Base-by-base conservation (phyloP, 352 stramenopile genomes). In the Pythium oligandrum region DNA sequence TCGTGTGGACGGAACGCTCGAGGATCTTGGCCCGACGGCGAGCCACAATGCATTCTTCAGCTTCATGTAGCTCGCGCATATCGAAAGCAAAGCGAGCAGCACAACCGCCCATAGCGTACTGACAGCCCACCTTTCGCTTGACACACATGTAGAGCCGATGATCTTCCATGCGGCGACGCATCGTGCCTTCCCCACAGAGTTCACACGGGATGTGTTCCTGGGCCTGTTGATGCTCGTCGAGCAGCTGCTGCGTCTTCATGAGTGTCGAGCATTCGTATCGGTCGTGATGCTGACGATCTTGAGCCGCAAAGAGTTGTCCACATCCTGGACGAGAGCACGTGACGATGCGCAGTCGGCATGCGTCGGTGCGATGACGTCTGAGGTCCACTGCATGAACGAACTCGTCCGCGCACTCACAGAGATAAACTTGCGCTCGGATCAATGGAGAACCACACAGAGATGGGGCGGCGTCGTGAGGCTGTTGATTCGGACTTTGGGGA, bases 341-440 rank as follows among this genome's bases (percentile, higher is more conserved):
- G 6, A 88, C 60, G 8, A 73, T 31, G 11, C 78, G 73, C 5
- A 61, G 61, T 4, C 63, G 40, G 48, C 81, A 92, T 12, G 67
- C 56, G 12, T 60, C 48, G 6, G 68, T 56, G 40, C 67, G 57
- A 39, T 92, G 78, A 3, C 48, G 46, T 35, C 59, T 66, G 33
- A 78, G 55, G n/a, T 68, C 52, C 31, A 57, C 42, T 3, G 53
- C 32, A 9, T 40, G 51, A 3, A 51, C 45, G 4, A 92, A 60
- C 49, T 90, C 81, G 26, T 86, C 68, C 4, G 70, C 74, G 35
- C 81, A 92, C 38, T 63, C 61, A 36, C 77, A 86, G 0, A 83
- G 54, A 12, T 42, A 12, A 8, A 42, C 38, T 8, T 42, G 7
- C 38, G 12, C 38, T 26, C 17, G 17, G 17, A 26, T 26, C 17